Evolutionary conservation across 129 eudicot species (phyloP), one percentile per base, ranked within the genome.

Genomic region (Deinandra increscens): DNA sequence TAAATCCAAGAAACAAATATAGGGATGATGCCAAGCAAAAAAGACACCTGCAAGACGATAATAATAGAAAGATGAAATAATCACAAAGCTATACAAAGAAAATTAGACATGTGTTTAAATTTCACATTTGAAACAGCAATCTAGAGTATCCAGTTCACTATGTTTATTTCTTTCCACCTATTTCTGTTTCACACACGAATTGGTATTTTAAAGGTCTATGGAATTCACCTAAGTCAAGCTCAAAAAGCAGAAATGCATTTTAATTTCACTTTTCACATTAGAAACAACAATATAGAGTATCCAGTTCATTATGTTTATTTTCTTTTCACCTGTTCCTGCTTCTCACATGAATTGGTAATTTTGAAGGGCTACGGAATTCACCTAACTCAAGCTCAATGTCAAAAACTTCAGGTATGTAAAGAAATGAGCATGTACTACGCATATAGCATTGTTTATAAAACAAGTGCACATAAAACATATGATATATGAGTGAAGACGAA

Each of bases 21-120:
- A 6, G 98, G 98, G 69, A 93, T 81, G 74, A 89, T 51, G 61
- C 98, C 98, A 77, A 93, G 95, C 87, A 93, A 79, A 81, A 89
- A 89, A 19, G 98, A 86, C 78, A 93, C 97, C 97, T 93, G 88
- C 12, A 15, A 58, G 55, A 84, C 71, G 68, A 67, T 36, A 38
- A 73, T 43, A 9, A 68, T 34, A 13, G 31, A 34, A 20, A 31
- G 55, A 54, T 38, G 17, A 56, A 15, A 26, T 59, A 42, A 41
- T 55, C 37, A 54, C 34, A 60, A 45, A 59, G 23, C 31, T 26
- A 26, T 26, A 26, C 3, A 26, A 26, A 26, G 31, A 26, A 26
- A 26, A 26, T 1, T 3, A 66, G 59, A 55, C 42, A 4, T 29
- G 20, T 15, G 50, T 54, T 33, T 31, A 7, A 12, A 53, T 29